Evolutionary conservation across 805 yeast species (phyloP), one percentile per base, ranked within the genome.

Genomic region (Scheffersomyces coipomensis): DNA sequence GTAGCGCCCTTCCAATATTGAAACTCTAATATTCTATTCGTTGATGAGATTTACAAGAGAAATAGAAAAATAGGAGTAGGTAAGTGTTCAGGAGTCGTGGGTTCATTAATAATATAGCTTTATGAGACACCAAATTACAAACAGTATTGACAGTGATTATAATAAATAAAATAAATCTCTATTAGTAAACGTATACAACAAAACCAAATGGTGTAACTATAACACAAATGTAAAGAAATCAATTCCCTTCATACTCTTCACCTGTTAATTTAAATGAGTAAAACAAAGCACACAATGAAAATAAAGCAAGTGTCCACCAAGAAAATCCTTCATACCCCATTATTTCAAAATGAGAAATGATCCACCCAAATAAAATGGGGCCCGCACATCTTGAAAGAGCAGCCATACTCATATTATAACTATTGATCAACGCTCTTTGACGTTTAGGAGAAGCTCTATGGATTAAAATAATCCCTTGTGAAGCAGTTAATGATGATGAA

Each of bases 401-500:
- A 37, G 73, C 55, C 27, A 71, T 65, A 19, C 78, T 68, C 53
- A 76, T 70, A 3, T 77, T 61, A 22, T 76, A 66, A 15, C 80
- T 79, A 49, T 79, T 79, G 43, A 79, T 68, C 45, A 74, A 66
- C 1, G 81, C 81, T 23, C 81, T 62, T 43, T 76, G 70, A 39
- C 68, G 61, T 18, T 75, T 65, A 8, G 71, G 69, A 2, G 81
- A 68, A 3, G 74, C 68, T 29, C 76, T 65, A 51, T 75, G 81
- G 19, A 77, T 64, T 33, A 79, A 58, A 16, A 78, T 58, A 39
- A 73, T 51, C 19, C 75, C 56, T 41, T 70, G 74, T 7, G 84
- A 71, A 27, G 32, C 32, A 10, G 75, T 61, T 42, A 76, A 53
- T 1, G 81, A 58, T 8, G 61, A 58, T 8, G 68, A 62, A 5